phyloP scores from a whole-genome alignment of 2,329 filamentous ascomycete species.

The Annulohypoxylon truncatum region DNA sequence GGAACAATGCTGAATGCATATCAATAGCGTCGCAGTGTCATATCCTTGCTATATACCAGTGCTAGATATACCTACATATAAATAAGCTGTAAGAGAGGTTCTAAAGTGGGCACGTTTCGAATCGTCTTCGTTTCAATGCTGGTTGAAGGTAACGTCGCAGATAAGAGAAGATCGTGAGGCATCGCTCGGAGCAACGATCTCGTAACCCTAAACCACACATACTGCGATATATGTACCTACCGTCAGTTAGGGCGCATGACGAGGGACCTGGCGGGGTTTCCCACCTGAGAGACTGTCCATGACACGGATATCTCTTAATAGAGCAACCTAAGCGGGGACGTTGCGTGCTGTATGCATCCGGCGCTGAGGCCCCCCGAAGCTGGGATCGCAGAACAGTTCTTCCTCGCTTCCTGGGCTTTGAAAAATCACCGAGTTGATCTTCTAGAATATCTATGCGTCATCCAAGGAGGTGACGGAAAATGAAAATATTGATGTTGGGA shows the following conservation, averaged over 20 bases:
- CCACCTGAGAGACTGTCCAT: conserved; percentile 17
- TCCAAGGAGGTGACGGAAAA: background rate
- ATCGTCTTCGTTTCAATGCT: conserved; percentile 20
- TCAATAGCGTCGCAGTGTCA: background rate
- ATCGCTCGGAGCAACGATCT: conserved; percentile 8
- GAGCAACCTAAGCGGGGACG: conserved; percentile 35
- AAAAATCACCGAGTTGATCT: conserved; percentile 17
- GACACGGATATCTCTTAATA: conserved; percentile 31
- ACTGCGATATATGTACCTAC: conserved; percentile 17
- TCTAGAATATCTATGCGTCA: conserved; percentile 22
- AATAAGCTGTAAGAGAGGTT: conserved; percentile 1
- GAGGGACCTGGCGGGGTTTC: conserved; percentile 15
- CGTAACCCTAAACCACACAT: conserved; percentile 6
- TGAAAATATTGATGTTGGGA: background rate
- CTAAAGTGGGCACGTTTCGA: conserved; percentile 23
- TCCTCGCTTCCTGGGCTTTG: conserved; percentile 3
- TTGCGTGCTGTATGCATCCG: conserved; percentile 4
- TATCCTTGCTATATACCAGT: background rate
- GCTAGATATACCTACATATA: background rate
- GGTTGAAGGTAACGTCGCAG: conserved; percentile 15
- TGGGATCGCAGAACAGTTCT: conserved; percentile 27
- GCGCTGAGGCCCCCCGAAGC: conserved; percentile 23
- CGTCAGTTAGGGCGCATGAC: conserved; percentile 25
- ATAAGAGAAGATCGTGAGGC: conserved; percentile 11
- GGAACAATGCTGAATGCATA: background rate